Evolutionary conservation across 2,329 filamentous ascomycete species (phyloP).

Genomic region (Phialophora macrospora): DNA sequence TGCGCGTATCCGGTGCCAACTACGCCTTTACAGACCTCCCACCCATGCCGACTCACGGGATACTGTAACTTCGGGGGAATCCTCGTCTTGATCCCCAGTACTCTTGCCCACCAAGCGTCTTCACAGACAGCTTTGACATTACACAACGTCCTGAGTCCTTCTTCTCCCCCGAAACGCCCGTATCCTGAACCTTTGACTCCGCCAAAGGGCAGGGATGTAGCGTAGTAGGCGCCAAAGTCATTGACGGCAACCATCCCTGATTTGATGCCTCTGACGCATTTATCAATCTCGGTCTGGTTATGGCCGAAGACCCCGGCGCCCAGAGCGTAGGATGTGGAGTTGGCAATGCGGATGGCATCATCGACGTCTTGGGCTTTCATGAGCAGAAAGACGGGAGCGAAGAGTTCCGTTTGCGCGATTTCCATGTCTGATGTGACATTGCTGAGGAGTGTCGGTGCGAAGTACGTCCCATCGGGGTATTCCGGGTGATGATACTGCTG

Average conservation of each 20-base stretch:
- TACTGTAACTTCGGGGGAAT: slow-evolving; percentile 84
- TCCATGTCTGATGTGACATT: slow-evolving; percentile 85
- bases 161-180: slow-evolving; percentile 87
- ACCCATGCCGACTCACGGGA: slow-evolving; percentile 69
- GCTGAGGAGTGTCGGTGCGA: slow-evolving; percentile 85
- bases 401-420: slow-evolving; percentile 89
- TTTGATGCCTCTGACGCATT: slow-evolving; percentile 70
- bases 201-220: slow-evolving; percentile 92
- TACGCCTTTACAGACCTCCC: slow-evolving; percentile 36
- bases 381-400: slow-evolving; percentile 85
- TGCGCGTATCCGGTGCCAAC: slow-evolving; percentile 34
- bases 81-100: slow-evolving; percentile 69
- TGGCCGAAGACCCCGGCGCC: slow-evolving; percentile 86
- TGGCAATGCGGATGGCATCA: slow-evolving; percentile 77
- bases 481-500: slow-evolving; percentile 71
- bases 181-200: slow-evolving; percentile 82
- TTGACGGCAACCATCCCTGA: slow-evolving; percentile 94
- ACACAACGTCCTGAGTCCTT: slow-evolving; percentile 82
- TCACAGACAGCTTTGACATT: slow-evolving; percentile 86
- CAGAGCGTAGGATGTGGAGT: slow-evolving; percentile 82
- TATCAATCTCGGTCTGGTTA: slow-evolving; percentile 64
- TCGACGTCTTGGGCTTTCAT: slow-evolving; percentile 72
- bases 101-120: slow-evolving; percentile 64
- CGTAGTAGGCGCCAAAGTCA: slow-evolving; percentile 92
- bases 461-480: slow-evolving; percentile 84